Evolutionary conservation across 176 grass and related monocot genomes (phyloP).

Genomic region (Hsuehochloa calcarea): DNA sequence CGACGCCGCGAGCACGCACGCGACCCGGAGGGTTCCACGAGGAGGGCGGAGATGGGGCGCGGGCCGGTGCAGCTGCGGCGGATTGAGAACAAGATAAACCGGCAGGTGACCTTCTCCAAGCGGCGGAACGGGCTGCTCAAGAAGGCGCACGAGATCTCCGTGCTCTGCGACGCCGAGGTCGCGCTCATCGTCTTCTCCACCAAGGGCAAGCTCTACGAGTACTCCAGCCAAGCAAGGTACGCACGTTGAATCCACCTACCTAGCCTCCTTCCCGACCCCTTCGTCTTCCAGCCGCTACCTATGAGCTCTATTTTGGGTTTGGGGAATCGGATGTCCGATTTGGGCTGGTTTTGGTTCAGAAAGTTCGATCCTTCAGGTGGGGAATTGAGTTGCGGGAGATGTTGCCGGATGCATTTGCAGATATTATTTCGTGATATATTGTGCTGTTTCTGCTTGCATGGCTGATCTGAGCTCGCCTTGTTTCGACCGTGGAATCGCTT

Average conservation of each 20-base stretch:
- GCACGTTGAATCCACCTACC: not conserved
- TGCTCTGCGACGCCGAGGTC: constrained; percentile 94
- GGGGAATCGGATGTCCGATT: not conserved
- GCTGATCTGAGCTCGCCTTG: not conserved
- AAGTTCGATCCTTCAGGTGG: not conserved
- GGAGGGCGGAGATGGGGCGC: constrained; percentile 56
- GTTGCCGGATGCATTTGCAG: not conserved
- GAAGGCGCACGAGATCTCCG: constrained; percentile 98
- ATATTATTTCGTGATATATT: constrained; percentile 43
- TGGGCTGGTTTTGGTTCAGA: not conserved
- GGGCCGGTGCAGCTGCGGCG: constrained; percentile 86
- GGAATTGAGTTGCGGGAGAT: not conserved
- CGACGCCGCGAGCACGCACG: not conserved
- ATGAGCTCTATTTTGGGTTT: not conserved
- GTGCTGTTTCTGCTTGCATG: constrained; percentile 25
- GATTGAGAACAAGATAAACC: constrained; percentile 98
- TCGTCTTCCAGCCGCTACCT: not conserved
- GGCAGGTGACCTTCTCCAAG: constrained; percentile 95
- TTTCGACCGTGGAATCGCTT: not conserved
- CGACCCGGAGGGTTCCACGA: not conserved
- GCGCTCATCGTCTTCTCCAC: constrained; percentile 89
- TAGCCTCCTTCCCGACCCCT: not conserved
- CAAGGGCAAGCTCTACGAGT: constrained; percentile 93
- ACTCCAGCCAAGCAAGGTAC: constrained; percentile 44
- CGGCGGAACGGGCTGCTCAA: constrained; percentile 78